phyloP scores from a whole-genome alignment of 768 basidiomycete species.

The Lentinula boryana region DNA sequence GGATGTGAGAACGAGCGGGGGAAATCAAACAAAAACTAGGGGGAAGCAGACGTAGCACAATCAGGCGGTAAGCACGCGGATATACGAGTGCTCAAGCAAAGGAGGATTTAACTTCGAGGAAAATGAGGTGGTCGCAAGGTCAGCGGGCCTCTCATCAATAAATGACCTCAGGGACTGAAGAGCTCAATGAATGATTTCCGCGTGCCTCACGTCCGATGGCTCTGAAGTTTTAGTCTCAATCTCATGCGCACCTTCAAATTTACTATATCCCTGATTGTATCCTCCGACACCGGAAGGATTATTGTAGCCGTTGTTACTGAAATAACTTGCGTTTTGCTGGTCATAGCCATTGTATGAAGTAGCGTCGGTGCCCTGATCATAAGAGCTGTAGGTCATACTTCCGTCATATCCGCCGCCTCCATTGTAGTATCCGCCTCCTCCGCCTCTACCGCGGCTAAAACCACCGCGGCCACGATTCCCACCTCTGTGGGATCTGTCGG shows the following conservation, averaged over 20 bases:
- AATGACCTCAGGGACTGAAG: constrained; percentile 7
- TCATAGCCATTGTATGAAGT: constrained; percentile 71
- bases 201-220: constrained; percentile 48
- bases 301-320: constrained; percentile 63
- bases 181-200: constrained; percentile 27
- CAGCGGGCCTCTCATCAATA: constrained; percentile 4
- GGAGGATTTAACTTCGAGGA: constrained; percentile 4
- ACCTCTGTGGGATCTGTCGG: constrained; percentile 70
- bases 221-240: constrained; percentile 49
- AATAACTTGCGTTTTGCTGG: constrained; percentile 55
- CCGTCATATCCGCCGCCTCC: constrained; percentile 49
- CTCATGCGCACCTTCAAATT: constrained; percentile 82
- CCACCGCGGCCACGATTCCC: constrained; percentile 33
- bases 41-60: constrained; percentile 41
- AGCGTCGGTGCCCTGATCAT: constrained; percentile 66
- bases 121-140: not conserved
- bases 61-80: constrained; percentile 27
- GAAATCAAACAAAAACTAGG: constrained; percentile 33
- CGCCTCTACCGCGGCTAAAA: constrained; percentile 31
- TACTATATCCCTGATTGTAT: constrained; percentile 54
- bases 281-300: constrained; percentile 41
- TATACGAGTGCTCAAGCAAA: constrained; percentile 14
- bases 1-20: constrained; percentile 35
- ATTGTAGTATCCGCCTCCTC: constrained; percentile 45
- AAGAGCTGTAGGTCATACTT: constrained; percentile 45